Percentiles rank a stretch among this genome's conserved stretches.
Conservation (phyloP, 2,329 filamentous ascomycete genomes). For the Blastomyces percursus region DNA sequence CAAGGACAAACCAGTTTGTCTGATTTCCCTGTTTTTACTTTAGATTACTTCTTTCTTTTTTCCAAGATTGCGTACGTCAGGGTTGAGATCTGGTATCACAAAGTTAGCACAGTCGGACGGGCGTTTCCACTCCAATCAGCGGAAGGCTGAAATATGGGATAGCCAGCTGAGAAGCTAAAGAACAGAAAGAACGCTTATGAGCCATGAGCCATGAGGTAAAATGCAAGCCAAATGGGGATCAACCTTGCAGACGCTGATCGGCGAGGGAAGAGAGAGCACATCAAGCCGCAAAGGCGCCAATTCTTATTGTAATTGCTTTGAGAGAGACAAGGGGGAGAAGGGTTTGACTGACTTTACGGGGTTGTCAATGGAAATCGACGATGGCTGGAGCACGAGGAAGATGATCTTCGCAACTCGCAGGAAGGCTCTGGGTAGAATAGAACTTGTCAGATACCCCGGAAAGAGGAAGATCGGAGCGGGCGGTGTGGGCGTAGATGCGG, state of each 20-base stretch:
- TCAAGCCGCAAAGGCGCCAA: not conserved
- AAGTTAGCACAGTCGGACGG: not conserved
- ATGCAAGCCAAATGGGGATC: not conserved
- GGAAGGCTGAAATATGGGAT: not conserved
- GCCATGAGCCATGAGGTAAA: not conserved
- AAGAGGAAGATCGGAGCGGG: not conserved
- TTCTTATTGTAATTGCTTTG: not conserved
- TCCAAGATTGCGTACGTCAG: not conserved
- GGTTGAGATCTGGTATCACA: not conserved
- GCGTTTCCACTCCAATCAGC: not conserved
- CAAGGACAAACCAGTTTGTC: not conserved
- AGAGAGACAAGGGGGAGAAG: not conserved
- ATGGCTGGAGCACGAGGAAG: not conserved
- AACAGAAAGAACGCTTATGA: too few species aligned
- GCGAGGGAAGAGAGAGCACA: not conserved
- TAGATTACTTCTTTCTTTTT: not conserved
- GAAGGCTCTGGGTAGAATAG: not conserved
- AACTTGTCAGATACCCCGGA: not conserved
- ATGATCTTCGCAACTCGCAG: not conserved
- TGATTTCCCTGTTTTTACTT: not conserved
- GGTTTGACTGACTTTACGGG: not conserved
- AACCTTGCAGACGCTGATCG: slow-evolving; percentile 3
- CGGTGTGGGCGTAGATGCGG: not conserved
- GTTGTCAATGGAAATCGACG: not conserved
- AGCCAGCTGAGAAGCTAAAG: not conserved